Evolutionary conservation across 176 grass and related monocot genomes (phyloP), one percentile per base, ranked within the genome.

Genomic region (Cymbopogon citratus): DNA sequence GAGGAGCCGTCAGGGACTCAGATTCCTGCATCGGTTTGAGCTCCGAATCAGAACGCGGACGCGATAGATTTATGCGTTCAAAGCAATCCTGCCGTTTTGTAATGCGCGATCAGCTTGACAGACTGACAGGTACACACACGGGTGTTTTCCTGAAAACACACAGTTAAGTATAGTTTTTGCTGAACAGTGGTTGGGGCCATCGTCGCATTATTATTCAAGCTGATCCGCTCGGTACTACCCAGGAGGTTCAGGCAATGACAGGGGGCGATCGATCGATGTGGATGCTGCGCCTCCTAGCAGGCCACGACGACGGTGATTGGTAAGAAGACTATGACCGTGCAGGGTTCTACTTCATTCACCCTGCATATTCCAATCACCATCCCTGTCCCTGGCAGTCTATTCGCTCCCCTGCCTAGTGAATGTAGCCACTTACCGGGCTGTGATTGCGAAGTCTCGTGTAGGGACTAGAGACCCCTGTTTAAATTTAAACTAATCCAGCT

Each of bases 221-320:
- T 35, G 29, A 21, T 72, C 62, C 11, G 34, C 73, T 83, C 88
- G 87, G 72, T 90, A 86, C 44, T 29, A 83, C 74, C 88, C 66
- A 90, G 27, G 83, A 19, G 5, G 35, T 1, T 0, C 26, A 73
- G 66, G n/a, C n/a, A n/a, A n/a, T 66, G 82, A 89, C 76, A 12
- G 44, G 71, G 18, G 12, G 52, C n/a, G n/a, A n/a, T 3, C 31
- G 31, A 33, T 33, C 3, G 83, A 86, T 24, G 73, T 40, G 72
- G 83, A 78, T 38, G 45, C 38, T 29, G 44, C 18, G 8, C 5
- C 12, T 10, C 5, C 6, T 69, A 67, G 75, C 36, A 68, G 70
- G 24, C 5, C 27, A 63, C 46, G 54, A 3, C 77, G 5, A 4
- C 36, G 77, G 64, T 10, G 25, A 63, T 28, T 27, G 25, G 59